Base-by-base conservation (phyloP, 2,329 filamentous ascomycete genomes). In the Pseudocercospora macadamiae region DNA sequence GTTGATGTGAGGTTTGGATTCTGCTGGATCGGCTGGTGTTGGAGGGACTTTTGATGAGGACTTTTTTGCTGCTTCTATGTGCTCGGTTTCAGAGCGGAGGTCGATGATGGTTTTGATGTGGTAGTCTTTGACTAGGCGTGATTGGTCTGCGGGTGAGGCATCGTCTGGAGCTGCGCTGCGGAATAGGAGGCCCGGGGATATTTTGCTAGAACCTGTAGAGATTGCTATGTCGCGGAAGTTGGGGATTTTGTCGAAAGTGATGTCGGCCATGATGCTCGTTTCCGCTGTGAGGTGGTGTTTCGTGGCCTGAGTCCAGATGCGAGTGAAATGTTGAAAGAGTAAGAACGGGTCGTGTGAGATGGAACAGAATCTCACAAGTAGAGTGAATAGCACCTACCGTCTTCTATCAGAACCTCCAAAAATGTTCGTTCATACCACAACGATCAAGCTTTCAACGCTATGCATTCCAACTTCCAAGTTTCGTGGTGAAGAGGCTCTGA, bases 191-290 rank as follows among this genome's bases (percentile, higher is more conserved):
- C 58, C 59, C 3, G 61, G 55, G 45, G 59, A 59, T 7, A 69
- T 30, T 19, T 59, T n/a, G 3, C 82, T 80, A 62, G 77, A 76
- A 21, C 81, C 81, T 3, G 84, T 79, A 0, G 84, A 86, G 62
- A 80, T 77, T 37, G 87, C 89, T 42, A 93, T 86, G 79, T 93
- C 90, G 57, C 90, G 85, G 70, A 93, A 91, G 73, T 93, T 93
- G 67, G 88, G 76, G 51, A 93, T 80, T 53, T 81, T 82, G 59
- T 86, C 79, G 64, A 88, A 72, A n/a, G 7, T 44, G 10, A 28
- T 9, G 21, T 21, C 19, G 18, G 54, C 14, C 54, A 56, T 55
- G 25, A 14, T 21, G 51, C 18, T 10, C 16, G 19, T 3, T 10
- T 10, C 21, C 6, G 8, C 3, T 2, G n/a, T 4, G 7, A 3